Evolutionary conservation across 495 filamentous ascomycete species (phyloP), one percentile per base, ranked within the genome.

Genomic region (Parathielavia appendiculata): DNA sequence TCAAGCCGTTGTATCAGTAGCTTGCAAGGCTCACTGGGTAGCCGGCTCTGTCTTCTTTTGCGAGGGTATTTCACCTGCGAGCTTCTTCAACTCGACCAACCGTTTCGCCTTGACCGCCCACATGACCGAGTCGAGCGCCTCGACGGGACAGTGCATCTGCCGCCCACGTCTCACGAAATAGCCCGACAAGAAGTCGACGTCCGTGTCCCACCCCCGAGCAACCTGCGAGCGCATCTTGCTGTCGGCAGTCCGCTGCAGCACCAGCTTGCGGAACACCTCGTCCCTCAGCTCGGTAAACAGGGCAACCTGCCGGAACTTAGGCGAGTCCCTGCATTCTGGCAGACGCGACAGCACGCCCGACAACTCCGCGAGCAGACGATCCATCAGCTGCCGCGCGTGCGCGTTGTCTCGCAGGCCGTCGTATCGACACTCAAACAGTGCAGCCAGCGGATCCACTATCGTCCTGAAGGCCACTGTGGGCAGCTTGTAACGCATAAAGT

Each of bases 1-100:
- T 2, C 26, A 6, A 2, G 26, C 26, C 26, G 26, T 6, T 20
- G 32, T 14, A 14, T 13, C 34, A 30, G 14, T 5, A 11, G 26
- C 7, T 20, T 26, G 12, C 22, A 16, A 12, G n/a, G 3, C 26
- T 32, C 32, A 87, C 77, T 89, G 82, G n/a, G n/a, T n/a, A 72
- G 90, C 88, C 57, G 92, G 73, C 70, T 92, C 89, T 69, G 85
- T 79, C 76, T 91, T 88, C 20, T 84, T 85, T 89, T 92, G 88
- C 78, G 36, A 64, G 0, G 71, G 69, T 9, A 76, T 60, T 14
- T 61, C 60, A 1, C 23, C 22, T 11, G 56, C 20, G 36, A 65
- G 56, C 56, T 65, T 60, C 52, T 54, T 53, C 40, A 44, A 26
- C 34, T 58, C 40, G 8, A 58, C 59, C 17, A 45, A 12, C 12